Evolutionary conservation across 306 rosid genomes (phyloP).

Genomic region (Cucurbita ficifolia): DNA sequence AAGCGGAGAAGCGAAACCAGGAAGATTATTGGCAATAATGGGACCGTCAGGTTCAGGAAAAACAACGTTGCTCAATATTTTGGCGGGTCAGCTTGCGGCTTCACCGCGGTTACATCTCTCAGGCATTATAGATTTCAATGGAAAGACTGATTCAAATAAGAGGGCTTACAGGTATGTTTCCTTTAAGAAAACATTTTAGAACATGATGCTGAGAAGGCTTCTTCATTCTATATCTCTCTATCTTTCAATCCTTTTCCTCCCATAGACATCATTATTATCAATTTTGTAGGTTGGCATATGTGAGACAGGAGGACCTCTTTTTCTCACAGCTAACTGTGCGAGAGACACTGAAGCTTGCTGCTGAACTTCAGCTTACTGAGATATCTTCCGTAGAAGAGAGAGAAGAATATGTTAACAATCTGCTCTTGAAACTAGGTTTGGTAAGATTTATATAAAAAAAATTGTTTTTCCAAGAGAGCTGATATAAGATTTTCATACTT

Average conservation of each 20-base stretch:
- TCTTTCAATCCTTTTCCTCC: neutral
- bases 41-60: slow-evolving; percentile 99
- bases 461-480: neutral
- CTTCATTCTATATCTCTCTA: neutral
- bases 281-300: slow-evolving; percentile 62
- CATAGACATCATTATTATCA: slow-evolving; percentile 7
- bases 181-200: neutral
- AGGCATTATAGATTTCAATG: slow-evolving; percentile 70
- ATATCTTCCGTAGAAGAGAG: slow-evolving; percentile 49
- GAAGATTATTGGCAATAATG: slow-evolving; percentile 75
- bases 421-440: slow-evolving; percentile 73
- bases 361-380: slow-evolving; percentile 65
- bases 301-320: slow-evolving; percentile 90
- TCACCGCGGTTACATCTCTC: slow-evolving; percentile 47
- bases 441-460: slow-evolving; percentile 24
- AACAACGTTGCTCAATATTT: slow-evolving; percentile 78
- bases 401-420: slow-evolving; percentile 61
- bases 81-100: slow-evolving; percentile 69
- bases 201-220: neutral
- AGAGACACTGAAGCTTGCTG: slow-evolving; percentile 76
- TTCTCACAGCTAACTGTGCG: slow-evolving; percentile 90
- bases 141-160: slow-evolving; percentile 38
- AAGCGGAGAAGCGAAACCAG: slow-evolving; percentile 79
- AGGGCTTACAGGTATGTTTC: slow-evolving; percentile 44
- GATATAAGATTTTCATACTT: neutral